These are phyloP conservation scores for Fusarium sp. DNA, from an alignment of 2,329 filamentous ascomycete genomes.

Conservation along the genomic window DNA sequence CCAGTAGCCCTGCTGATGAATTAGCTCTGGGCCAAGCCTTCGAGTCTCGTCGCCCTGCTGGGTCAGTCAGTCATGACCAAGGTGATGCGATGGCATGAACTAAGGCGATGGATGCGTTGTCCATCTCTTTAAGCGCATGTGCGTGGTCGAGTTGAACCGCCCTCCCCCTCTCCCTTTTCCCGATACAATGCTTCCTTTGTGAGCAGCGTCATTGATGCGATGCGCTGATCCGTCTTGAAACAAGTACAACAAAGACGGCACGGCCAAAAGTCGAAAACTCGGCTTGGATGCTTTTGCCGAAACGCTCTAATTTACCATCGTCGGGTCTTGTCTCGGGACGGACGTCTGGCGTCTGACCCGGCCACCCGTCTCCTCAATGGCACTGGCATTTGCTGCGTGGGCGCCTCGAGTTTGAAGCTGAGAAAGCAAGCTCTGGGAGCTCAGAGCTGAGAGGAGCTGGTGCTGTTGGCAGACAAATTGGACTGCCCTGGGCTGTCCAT, in stretches of 20 bases:
- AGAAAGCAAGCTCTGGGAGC: not conserved
- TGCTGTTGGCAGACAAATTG: not conserved
- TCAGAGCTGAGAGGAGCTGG: not conserved
- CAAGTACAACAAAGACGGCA: slow-evolving; percentile 7
- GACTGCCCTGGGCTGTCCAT: not conserved
- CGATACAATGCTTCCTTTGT: not conserved
- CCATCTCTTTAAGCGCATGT: not conserved
- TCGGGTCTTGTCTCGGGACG: slow-evolving; percentile 31
- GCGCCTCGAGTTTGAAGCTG: slow-evolving; percentile 2
- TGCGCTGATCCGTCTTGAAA: not conserved
- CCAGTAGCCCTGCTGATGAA: not conserved
- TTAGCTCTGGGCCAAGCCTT: not conserved
- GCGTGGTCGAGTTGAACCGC: not conserved
- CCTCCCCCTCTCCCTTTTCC: not conserved
- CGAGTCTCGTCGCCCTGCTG: not conserved
- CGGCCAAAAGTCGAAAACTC: not conserved
- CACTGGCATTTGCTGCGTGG: not conserved
- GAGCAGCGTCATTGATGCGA: not conserved
- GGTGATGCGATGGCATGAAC: not conserved
- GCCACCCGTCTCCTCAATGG: slow-evolving; percentile 3
- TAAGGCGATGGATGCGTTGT: not conserved
- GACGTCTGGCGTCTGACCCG: slow-evolving; percentile 17
- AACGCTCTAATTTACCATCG: slow-evolving; percentile 18
- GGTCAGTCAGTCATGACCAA: not conserved
- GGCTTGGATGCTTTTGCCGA: not conserved